These are phyloP conservation scores for Lentinula aciculospora DNA, from an alignment of 768 basidiomycete genomes.

Conservation along the genomic window DNA sequence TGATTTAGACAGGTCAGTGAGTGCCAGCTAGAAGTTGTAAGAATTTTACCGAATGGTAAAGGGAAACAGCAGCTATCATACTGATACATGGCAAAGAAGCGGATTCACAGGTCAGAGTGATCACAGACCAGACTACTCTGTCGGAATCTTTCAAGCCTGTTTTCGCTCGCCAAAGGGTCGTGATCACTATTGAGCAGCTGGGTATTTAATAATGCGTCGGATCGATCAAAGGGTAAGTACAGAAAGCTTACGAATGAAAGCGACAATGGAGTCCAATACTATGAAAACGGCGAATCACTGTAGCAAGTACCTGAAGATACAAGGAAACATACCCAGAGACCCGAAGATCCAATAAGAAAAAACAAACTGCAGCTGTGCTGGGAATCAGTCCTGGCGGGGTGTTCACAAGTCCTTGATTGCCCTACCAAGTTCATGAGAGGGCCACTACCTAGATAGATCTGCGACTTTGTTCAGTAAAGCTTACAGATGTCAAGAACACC, in stretches of 20 bases:
- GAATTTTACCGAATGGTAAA: constrained; percentile 25
- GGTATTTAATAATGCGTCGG: not conserved
- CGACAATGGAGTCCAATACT: constrained; percentile 37
- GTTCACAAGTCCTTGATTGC: not conserved
- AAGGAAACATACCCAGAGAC: constrained; percentile 26
- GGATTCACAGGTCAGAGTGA: constrained; percentile 25
- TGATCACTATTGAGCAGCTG: constrained; percentile 26
- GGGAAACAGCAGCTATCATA: constrained; percentile 22
- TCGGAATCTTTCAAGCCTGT: constrained; percentile 28
- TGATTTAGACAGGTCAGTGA: not conserved
- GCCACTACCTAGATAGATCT: not conserved
- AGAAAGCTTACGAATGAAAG: constrained; percentile 27
- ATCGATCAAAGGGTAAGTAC: not conserved
- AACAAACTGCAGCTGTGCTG: not conserved
- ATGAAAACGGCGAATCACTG: not conserved
- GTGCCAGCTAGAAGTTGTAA: too few relatives aligned
- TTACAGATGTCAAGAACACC: not conserved
- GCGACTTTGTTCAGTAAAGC: not conserved
- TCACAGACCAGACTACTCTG: constrained; percentile 25
- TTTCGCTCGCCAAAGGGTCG: constrained; percentile 34
- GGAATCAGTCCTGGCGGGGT: not conserved
- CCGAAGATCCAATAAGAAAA: constrained; percentile 44
- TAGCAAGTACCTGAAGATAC: not conserved
- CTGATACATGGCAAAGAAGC: constrained; percentile 27
- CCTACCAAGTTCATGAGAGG: not conserved